Percentiles rank a stretch among this genome's conserved stretches.
These are phyloP conservation scores for Xylaria polymorpha DNA, from an alignment of 2,329 filamentous ascomycete genomes.

Conservation along the genomic window DNA sequence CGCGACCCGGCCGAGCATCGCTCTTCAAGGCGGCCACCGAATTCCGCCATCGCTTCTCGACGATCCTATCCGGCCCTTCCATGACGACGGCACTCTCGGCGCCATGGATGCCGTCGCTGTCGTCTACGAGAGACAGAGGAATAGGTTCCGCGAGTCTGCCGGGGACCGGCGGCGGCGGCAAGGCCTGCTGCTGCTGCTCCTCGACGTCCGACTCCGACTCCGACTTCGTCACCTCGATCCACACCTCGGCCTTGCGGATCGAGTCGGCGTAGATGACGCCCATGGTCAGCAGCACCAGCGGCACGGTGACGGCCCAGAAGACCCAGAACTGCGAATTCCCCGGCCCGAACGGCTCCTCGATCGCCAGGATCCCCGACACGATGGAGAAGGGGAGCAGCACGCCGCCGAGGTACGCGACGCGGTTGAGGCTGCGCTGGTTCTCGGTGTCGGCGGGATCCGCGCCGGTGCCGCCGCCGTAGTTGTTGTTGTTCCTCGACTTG, in stretches of 20 bases:
- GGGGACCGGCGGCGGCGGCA: constrained; percentile 28
- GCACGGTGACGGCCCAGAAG: constrained; percentile 59
- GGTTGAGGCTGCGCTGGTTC: constrained; percentile 57
- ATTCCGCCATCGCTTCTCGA: constrained; percentile 30
- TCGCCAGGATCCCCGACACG: constrained; percentile 60
- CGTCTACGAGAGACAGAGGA: constrained; percentile 9
- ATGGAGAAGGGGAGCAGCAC: constrained; percentile 61
- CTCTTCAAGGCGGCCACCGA: not conserved
- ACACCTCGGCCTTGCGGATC: constrained; percentile 59
- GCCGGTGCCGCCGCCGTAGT: not conserved
- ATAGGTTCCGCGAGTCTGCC: constrained; percentile 33
- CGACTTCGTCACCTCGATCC: constrained; percentile 55
- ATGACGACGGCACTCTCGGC: too few species aligned
- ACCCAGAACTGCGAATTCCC: constrained; percentile 58
- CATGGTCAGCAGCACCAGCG: constrained; percentile 54
- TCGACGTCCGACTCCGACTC: constrained; percentile 35
- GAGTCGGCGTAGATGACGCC: constrained; percentile 62
- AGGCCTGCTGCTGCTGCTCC: constrained; percentile 29
- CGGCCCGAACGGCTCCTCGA: constrained; percentile 59
- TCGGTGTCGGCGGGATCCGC: constrained; percentile 40
- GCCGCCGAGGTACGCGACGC: constrained; percentile 63
- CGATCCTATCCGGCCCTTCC: constrained; percentile 19
- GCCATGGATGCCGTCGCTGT: constrained; percentile 6
- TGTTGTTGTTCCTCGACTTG: constrained; percentile 5
- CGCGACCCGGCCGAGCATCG: not conserved